These are phyloP conservation scores for Skeletonema potamos DNA, from an alignment of 108 stramenopile genomes.

Conservation along the genomic window DNA sequence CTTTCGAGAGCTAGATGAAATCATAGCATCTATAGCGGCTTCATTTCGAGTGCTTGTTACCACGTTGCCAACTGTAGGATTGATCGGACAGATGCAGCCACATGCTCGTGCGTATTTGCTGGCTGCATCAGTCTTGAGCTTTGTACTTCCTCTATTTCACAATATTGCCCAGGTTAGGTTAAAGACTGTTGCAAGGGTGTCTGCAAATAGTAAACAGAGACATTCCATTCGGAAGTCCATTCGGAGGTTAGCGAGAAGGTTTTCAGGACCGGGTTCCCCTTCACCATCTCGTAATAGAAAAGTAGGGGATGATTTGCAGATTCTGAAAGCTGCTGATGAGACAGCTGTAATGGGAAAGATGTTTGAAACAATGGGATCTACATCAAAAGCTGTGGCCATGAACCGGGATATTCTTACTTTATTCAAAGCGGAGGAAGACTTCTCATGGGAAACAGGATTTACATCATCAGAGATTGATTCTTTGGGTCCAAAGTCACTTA, in stretches of 20 bases:
- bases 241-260: no score
- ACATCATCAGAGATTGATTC: not conserved
- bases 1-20: not conserved
- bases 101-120: not conserved
- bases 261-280: not conserved
- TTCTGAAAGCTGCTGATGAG: not conserved
- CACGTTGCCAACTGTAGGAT: constrained; percentile 5
- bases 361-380: not conserved
- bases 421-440: not conserved
- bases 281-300: not conserved
- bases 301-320: not conserved
- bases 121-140: not conserved
- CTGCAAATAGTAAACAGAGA: not conserved
- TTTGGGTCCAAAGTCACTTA: not conserved
- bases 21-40: not conserved
- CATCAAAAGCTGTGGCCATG: not conserved
- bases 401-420: not conserved
- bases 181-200: not conserved
- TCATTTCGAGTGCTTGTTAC: not conserved
- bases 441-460: not conserved
- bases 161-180: not conserved
- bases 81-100: not conserved
- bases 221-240: not conserved
- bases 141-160: not conserved
- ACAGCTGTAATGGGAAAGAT: not conserved